Conservation (phyloP, 148 eudicot species). For the Dianthus caryophyllus region DNA sequence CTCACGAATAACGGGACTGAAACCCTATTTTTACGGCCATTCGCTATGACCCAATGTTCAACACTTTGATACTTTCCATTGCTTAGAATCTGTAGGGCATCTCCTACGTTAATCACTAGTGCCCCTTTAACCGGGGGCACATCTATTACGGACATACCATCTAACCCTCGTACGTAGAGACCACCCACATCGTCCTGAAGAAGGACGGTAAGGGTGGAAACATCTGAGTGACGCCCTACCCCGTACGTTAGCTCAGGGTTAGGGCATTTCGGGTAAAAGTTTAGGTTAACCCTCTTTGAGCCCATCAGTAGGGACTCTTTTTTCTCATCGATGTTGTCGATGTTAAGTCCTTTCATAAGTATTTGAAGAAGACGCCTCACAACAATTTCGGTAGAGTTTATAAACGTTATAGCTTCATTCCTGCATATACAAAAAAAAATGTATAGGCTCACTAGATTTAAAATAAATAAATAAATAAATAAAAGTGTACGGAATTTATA, state of each 20-base stretch:
- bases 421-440: slow-evolving; percentile 17
- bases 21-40: too few species aligned
- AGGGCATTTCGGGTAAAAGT: slow-evolving; percentile 32
- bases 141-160: slow-evolving; percentile 26
- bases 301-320: slow-evolving; percentile 7
- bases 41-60: slow-evolving; percentile 37
- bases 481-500: too few species aligned
- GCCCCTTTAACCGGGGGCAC: slow-evolving; percentile 32
- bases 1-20: too few species aligned
- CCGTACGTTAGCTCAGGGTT: slow-evolving; percentile 36
- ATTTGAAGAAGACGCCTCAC: too few species aligned
- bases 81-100: slow-evolving; percentile 33
- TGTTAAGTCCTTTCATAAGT: slow-evolving; percentile 23
- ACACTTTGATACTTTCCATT: slow-evolving; percentile 38
- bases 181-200: slow-evolving; percentile 38
- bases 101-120: slow-evolving; percentile 36
- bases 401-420: slow-evolving; percentile 31
- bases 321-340: neutral
- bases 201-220: slow-evolving; percentile 27
- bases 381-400: slow-evolving; percentile 15
- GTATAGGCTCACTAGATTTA: too few species aligned
- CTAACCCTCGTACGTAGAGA: slow-evolving; percentile 27
- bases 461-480: too few species aligned
- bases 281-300: slow-evolving; percentile 10
- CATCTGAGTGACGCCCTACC: slow-evolving; percentile 34